phyloP scores from a whole-genome alignment of 129 eudicot species.

The Flaveria ramosissima region DNA sequence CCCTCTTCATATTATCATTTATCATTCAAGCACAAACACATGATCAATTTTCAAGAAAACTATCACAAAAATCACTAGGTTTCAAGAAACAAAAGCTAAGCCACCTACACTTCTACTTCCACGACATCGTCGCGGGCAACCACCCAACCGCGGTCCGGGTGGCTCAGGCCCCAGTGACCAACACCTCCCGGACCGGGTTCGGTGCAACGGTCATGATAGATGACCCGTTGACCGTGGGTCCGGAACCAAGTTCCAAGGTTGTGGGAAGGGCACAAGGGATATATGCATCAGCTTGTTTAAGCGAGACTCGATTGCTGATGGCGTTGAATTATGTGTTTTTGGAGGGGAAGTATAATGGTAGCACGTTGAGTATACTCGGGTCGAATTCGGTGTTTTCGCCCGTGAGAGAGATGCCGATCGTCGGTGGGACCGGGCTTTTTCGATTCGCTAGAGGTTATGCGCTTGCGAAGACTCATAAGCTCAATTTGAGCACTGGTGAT shows the following conservation, averaged over 20 bases:
- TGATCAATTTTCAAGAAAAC: not conserved
- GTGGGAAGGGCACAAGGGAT: not conserved
- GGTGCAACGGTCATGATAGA: not conserved
- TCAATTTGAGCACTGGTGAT: conserved; percentile 34
- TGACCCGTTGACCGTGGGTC: not conserved
- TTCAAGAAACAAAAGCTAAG: not conserved
- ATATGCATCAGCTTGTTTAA: not conserved
- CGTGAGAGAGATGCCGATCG: not conserved
- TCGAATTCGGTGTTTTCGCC: not conserved
- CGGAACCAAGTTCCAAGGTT: not conserved
- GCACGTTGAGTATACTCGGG: not conserved
- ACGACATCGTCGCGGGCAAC: not conserved
- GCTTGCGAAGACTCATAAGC: conserved; percentile 40
- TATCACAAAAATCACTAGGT: not conserved
- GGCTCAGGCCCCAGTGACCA: not conserved
- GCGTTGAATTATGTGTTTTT: not conserved
- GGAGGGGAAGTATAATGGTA: not conserved
- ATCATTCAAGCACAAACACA: not conserved
- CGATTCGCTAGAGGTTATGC: conserved; percentile 44
- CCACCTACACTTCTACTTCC: not conserved
- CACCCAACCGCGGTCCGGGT: not conserved
- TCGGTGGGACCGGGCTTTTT: not conserved
- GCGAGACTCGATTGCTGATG: not conserved
- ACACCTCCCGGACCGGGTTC: not conserved
- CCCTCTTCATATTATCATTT: not conserved